Evolutionary conservation across 148 eudicot genomes (phyloP).

Genomic region (Nyssa sinensis): DNA sequence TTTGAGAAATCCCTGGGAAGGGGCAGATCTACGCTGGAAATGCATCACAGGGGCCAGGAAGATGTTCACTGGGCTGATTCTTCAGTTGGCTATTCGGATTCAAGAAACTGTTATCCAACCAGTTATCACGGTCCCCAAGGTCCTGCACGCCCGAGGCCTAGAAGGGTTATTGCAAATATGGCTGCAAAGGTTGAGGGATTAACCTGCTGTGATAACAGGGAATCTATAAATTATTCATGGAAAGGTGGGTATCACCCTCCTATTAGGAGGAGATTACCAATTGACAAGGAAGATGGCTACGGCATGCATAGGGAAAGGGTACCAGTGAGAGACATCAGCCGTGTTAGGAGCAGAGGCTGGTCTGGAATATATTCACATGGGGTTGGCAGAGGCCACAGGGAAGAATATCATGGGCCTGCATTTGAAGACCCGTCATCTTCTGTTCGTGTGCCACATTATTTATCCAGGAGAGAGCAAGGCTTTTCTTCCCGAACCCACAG

Average conservation of each 20-base stretch:
- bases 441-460: slow-evolving; percentile 30
- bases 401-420: slow-evolving; percentile 40
- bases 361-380: slow-evolving; percentile 32
- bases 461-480: slow-evolving; percentile 40
- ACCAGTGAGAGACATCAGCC: slow-evolving; percentile 27
- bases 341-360: slow-evolving; percentile 33
- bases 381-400: slow-evolving; percentile 39
- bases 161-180: slow-evolving; percentile 26
- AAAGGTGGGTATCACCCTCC: slow-evolving; percentile 31
- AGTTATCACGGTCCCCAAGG: slow-evolving; percentile 21
- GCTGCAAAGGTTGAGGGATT: slow-evolving; percentile 33
- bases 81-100: slow-evolving; percentile 17
- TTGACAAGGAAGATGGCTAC: slow-evolving; percentile 37
- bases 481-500: slow-evolving; percentile 40
- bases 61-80: slow-evolving; percentile 23
- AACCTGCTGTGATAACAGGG: slow-evolving; percentile 30
- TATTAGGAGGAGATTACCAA: slow-evolving; percentile 39
- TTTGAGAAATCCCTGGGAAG: slow-evolving; percentile 33
- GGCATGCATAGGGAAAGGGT: slow-evolving; percentile 27
- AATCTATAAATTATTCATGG: slow-evolving; percentile 27
- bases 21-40: slow-evolving; percentile 24
- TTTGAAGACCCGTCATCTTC: slow-evolving; percentile 27
- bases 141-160: slow-evolving; percentile 25
- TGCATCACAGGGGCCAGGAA: slow-evolving; percentile 25
- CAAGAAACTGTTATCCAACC: slow-evolving; percentile 23